phyloP scores from a whole-genome alignment of 1,139 yeast genomes.

The Saccharomyces hybrid region DNA sequence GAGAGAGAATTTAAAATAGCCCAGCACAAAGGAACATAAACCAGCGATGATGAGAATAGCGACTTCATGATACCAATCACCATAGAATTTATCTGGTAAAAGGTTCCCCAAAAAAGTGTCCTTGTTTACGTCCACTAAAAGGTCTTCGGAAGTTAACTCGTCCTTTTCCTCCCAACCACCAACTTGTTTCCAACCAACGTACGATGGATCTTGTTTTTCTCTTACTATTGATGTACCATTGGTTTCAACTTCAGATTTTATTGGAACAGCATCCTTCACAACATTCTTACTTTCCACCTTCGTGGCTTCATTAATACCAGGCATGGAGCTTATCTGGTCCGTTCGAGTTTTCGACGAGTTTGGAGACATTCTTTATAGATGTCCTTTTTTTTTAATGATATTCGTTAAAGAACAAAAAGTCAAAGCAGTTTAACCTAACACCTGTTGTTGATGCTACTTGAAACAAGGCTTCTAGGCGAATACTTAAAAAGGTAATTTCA shows the following conservation, averaged over 20 bases:
- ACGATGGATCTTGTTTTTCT: conserved; percentile 53
- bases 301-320: neutral
- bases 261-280: conserved; percentile 27
- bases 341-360: neutral
- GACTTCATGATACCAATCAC: conserved; percentile 93
- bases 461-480: neutral
- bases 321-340: neutral
- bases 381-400: neutral
- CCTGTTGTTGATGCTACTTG: neutral
- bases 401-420: neutral
- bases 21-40: conserved; percentile 67
- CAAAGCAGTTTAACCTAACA: neutral
- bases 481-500: neutral
- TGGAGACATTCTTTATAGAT: neutral
- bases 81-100: conserved; percentile 66
- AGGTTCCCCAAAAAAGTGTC: conserved; percentile 66
- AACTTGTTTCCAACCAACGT: conserved; percentile 90
- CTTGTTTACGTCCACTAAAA: conserved; percentile 56
- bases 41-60: conserved; percentile 62
- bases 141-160: conserved; percentile 58
- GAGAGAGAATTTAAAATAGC: conserved; percentile 66
- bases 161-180: conserved; percentile 77
- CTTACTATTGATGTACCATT: conserved; percentile 27
- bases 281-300: conserved; percentile 5
- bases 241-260: conserved; percentile 3